Base-by-base conservation (phyloP, 352 stramenopile genomes). In the Phytopythium ostracodes region DNA sequence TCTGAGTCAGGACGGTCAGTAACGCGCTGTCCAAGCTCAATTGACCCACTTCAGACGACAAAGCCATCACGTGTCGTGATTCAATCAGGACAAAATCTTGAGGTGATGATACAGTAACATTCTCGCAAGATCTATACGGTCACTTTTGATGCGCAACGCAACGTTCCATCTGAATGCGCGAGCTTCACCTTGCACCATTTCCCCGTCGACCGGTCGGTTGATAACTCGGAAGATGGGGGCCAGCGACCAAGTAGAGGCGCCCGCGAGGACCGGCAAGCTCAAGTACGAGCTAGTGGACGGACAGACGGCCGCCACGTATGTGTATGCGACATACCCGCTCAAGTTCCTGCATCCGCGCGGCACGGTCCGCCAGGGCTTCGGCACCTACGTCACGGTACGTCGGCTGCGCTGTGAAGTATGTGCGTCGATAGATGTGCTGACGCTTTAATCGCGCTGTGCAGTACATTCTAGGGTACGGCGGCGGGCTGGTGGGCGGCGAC, bases 381-480 rank as follows among this genome's bases (percentile, higher is more conserved):
- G 89, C 64, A 91, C 84, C 22, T 87, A 76, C 65, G 81, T 94
- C 51, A 92, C 83, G 56, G 87, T 93, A 46, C 42, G 79, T 63
- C 17, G 10, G 11, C 66, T 8, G 35, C 56, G 17, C 22, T 1
- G 52, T 40, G 43, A 8, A 17, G 17, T 12, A 22, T 6, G n/a
- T n/a, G n/a, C n/a, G n/a, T n/a, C n/a, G n/a, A n/a, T n/a, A n/a
- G n/a, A n/a, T n/a, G n/a, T n/a, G n/a, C n/a, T n/a, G n/a, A n/a
- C n/a, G n/a, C n/a, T n/a, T n/a, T n/a, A n/a, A n/a, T n/a, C n/a
- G 25, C 40, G 7, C 4, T 42, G 40, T 60, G 31, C 59, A 95
- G 87, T 96, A 92, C 50, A 88, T 94, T 56, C 62, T 96, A 33
- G 83, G 84, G 46, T 96, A 96, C 56, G 87, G 87, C 5, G 87